Evolutionary conservation across 1,284 basidiomycete genomes (phyloP).

Genomic region (Rhodotorula mucilaginosa): DNA sequence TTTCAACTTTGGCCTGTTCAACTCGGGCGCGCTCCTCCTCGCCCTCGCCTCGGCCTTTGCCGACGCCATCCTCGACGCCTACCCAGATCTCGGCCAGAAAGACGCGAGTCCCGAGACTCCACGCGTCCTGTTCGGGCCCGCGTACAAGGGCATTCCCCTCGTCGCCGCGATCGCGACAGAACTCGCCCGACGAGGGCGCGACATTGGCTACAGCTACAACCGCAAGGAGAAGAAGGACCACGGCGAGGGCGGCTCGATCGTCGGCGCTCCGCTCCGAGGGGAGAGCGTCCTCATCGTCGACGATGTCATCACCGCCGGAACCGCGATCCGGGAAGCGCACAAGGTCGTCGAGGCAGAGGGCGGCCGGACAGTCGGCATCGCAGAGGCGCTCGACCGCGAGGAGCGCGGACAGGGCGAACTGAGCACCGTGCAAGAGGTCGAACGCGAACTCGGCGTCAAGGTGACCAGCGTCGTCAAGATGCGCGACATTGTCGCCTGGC

Average conservation of each 20-base stretch:
- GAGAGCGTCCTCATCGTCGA: slow-evolving; percentile 83
- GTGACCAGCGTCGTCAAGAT: slow-evolving; percentile 76
- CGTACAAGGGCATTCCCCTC: slow-evolving; percentile 96
- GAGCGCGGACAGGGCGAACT: slow-evolving; percentile 67
- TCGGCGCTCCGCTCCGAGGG: slow-evolving; percentile 77
- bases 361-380: slow-evolving; percentile 79
- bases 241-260: slow-evolving; percentile 91
- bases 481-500: slow-evolving; percentile 79
- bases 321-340: slow-evolving; percentile 80
- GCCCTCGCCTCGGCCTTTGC: slow-evolving; percentile 85
- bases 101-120: slow-evolving; percentile 56
- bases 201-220: slow-evolving; percentile 85
- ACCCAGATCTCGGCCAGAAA: slow-evolving; percentile 35
- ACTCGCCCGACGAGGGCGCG: slow-evolving; percentile 59
- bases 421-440: slow-evolving; percentile 82
- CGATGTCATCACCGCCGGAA: slow-evolving; percentile 96
- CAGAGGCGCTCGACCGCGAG: slow-evolving; percentile 85
- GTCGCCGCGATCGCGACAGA: slow-evolving; percentile 82
- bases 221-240: slow-evolving; percentile 95
- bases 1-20: slow-evolving; percentile 89
- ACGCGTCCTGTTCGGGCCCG: slow-evolving; percentile 92
- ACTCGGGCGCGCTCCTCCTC: slow-evolving; percentile 76
- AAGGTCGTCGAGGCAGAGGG: slow-evolving; percentile 62
- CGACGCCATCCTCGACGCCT: slow-evolving; percentile 60
- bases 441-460: slow-evolving; percentile 65